These are phyloP conservation scores for Schizothecium vesticola DNA, from an alignment of 495 filamentous ascomycete genomes.

Conservation along the genomic window DNA sequence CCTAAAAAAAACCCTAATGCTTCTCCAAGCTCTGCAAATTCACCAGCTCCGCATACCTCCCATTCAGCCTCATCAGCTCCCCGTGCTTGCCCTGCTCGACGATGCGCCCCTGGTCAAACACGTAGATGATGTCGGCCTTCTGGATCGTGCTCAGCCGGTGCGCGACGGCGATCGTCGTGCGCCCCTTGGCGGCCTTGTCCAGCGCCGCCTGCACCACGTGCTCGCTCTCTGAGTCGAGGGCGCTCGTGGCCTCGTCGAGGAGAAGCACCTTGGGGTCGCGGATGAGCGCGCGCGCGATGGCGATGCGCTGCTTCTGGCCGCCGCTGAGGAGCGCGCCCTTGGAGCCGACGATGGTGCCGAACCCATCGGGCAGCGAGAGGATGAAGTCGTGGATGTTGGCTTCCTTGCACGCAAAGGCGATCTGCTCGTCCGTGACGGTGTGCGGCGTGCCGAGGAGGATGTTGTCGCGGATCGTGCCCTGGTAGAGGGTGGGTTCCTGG, in stretches of 20 bases:
- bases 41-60: constrained; percentile 52
- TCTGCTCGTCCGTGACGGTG: constrained; percentile 45
- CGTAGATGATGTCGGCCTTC: constrained; percentile 56
- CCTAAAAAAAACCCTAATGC: too few species aligned
- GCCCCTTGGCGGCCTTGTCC: constrained; percentile 55
- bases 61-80: constrained; percentile 46
- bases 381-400: constrained; percentile 68
- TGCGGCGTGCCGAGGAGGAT: constrained; percentile 49
- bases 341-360: constrained; percentile 59
- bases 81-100: constrained; percentile 52
- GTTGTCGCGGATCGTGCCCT: constrained; percentile 56
- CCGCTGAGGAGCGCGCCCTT: constrained; percentile 66
- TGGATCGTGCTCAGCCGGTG: constrained; percentile 56
- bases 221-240: constrained; percentile 73
- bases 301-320: constrained; percentile 75
- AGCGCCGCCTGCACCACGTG: constrained; percentile 68
- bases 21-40: constrained; percentile 72
- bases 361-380: constrained; percentile 56
- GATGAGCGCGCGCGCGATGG: constrained; percentile 73
- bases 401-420: constrained; percentile 56
- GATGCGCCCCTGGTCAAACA: constrained; percentile 53
- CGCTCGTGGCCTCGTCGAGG: constrained; percentile 77
- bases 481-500: constrained; percentile 58
- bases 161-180: constrained; percentile 75
- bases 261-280: constrained; percentile 67